Conservation (phyloP, 2,329 filamentous ascomycete genomes). For the Trichoderma endophyticum region DNA sequence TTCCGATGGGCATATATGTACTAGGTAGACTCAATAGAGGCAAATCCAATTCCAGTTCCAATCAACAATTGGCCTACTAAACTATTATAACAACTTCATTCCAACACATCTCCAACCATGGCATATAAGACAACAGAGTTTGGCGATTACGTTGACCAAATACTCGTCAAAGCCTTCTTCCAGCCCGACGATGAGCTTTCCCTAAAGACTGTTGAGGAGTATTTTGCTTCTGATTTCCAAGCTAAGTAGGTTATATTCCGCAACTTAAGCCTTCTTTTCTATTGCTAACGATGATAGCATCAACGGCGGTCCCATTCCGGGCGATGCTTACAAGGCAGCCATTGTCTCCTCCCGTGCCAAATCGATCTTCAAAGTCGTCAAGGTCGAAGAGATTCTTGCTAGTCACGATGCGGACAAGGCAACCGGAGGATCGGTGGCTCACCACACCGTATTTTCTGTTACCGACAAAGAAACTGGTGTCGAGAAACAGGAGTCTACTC, state of each 20-base stretch:
- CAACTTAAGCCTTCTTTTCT: fast-evolving
- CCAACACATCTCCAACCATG: background rate
- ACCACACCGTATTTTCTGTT: background rate
- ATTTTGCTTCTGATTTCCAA: background rate
- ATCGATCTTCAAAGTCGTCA: background rate
- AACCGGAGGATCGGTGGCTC: background rate
- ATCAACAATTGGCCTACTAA: no score
- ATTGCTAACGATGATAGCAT: background rate
- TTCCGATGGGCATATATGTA: background rate
- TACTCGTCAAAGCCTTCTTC: background rate
- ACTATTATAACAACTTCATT: background rate
- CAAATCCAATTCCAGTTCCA: background rate
- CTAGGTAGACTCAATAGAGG: no score
- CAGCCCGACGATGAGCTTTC: background rate
- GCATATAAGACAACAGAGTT: background rate
- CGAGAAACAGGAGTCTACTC: background rate
- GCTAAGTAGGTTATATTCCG: background rate
- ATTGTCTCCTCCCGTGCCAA: background rate
- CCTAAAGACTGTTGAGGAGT: background rate
- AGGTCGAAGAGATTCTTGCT: background rate
- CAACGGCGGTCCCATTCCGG: background rate
- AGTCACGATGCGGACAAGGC: background rate
- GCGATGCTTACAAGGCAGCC: background rate
- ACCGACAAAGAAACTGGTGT: background rate
- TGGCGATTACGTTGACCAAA: background rate